These are phyloP conservation scores for Cetradonia linearis DNA, from an alignment of 495 filamentous ascomycete species.

Conservation along the genomic window DNA sequence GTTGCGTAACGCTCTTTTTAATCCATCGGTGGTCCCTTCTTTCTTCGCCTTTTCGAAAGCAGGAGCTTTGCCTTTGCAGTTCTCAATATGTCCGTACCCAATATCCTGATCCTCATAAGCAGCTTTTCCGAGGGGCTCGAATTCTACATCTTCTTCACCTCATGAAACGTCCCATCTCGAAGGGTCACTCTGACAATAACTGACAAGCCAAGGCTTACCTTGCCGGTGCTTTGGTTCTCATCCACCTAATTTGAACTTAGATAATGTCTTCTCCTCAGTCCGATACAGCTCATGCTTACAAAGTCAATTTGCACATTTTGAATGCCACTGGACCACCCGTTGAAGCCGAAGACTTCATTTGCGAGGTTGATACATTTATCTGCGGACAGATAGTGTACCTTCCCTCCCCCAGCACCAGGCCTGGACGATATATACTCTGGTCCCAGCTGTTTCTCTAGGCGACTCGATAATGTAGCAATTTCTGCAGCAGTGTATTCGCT, in stretches of 20 bases:
- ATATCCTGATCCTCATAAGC: slow-evolving; percentile 52
- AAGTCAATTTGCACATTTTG: slow-evolving; percentile 86
- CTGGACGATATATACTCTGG: slow-evolving; percentile 90
- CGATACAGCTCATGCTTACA: slow-evolving; percentile 38
- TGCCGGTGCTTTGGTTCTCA: slow-evolving; percentile 50
- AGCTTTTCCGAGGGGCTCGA: neutral
- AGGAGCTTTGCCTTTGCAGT: slow-evolving; percentile 83
- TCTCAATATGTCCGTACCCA: slow-evolving; percentile 91
- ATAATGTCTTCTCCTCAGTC: too few relatives aligned
- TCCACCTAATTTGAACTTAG: slow-evolving; percentile 42
- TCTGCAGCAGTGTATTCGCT: slow-evolving; percentile 78
- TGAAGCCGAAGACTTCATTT: slow-evolving; percentile 98
- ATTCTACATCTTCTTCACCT: slow-evolving; percentile 36
- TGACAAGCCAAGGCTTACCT: slow-evolving; percentile 70
- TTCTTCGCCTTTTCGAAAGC: slow-evolving; percentile 98
- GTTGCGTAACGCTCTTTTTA: slow-evolving; percentile 80
- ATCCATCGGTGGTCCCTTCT: slow-evolving; percentile 85
- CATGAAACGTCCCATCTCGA: slow-evolving; percentile 86
- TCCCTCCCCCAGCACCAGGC: slow-evolving; percentile 66
- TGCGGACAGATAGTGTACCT: slow-evolving; percentile 81
- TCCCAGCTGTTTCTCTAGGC: slow-evolving; percentile 86
- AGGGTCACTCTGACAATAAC: slow-evolving; percentile 84
- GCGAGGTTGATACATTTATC: slow-evolving; percentile 93
- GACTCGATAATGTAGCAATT: slow-evolving; percentile 76
- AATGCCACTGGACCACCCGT: slow-evolving; percentile 91